A percentile compares a stretch with the other conserved stretches of the same genome.
phyloP scores from a whole-genome alignment of 106 monocot species.

The Agapanthus africanus region DNA sequence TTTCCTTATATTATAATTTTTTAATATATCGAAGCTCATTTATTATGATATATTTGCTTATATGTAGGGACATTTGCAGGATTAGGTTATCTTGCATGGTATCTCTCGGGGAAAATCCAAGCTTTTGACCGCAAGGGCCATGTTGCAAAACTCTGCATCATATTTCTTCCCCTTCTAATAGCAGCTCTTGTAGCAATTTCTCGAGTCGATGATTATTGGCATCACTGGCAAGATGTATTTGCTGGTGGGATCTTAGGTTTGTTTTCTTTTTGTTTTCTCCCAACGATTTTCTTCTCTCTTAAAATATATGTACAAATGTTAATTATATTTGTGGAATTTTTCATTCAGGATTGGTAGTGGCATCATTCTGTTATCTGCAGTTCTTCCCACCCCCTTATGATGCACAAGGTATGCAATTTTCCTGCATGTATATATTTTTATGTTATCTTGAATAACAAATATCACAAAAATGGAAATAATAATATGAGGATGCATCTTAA shows the following conservation, averaged over 20 bases:
- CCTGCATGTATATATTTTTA: neutral
- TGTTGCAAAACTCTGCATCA: slow-evolving; percentile 52
- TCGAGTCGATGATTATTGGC: slow-evolving; percentile 69
- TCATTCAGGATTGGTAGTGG: slow-evolving; percentile 40
- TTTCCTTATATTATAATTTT: no score
- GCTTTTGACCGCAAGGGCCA: slow-evolving; percentile 53
- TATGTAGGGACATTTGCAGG: slow-evolving; percentile 64
- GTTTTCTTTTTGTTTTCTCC: neutral
- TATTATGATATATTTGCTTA: slow-evolving; percentile 1
- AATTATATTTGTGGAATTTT: neutral
- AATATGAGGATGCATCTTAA: neutral
- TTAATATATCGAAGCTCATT: no score
- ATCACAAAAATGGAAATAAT: neutral
- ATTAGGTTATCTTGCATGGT: slow-evolving; percentile 50
- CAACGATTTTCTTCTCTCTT: neutral
- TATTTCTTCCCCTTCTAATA: slow-evolving; percentile 46
- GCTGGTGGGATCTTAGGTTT: slow-evolving; percentile 48
- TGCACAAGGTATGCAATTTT: slow-evolving; percentile 37
- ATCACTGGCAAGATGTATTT: slow-evolving; percentile 75
- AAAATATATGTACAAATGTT: neutral
- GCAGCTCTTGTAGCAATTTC: slow-evolving; percentile 56
- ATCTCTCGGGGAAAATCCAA: slow-evolving; percentile 44
- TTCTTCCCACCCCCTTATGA: slow-evolving; percentile 51
- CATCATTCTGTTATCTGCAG: slow-evolving; percentile 53
- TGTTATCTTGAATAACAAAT: neutral